These are phyloP conservation scores for Starmerella apis DNA, from an alignment of 805 yeast genomes.

Conservation along the genomic window DNA sequence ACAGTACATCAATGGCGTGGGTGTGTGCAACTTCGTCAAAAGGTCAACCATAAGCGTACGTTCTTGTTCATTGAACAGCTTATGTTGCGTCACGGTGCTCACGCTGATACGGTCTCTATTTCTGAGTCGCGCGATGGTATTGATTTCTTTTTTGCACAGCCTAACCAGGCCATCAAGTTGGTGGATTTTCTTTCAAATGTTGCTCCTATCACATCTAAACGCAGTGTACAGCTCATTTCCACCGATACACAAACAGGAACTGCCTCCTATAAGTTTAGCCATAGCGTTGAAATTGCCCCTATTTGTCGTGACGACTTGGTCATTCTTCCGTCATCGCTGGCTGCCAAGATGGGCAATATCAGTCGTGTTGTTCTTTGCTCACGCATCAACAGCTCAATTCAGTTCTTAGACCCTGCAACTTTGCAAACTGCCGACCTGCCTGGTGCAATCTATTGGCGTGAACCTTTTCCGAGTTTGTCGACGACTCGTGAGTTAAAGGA, in stretches of 20 bases:
- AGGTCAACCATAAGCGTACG: constrained; percentile 89
- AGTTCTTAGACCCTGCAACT: constrained; percentile 71
- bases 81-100: constrained; percentile 83
- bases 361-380: constrained; percentile 73
- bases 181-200: constrained; percentile 74
- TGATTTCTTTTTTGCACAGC: constrained; percentile 77
- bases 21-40: constrained; percentile 90
- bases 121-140: constrained; percentile 84
- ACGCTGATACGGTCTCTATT: constrained; percentile 80
- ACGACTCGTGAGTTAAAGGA: constrained; percentile 58
- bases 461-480: constrained; percentile 62
- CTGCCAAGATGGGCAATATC: constrained; percentile 70
- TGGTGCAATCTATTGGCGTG: constrained; percentile 66
- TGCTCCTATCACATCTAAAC: constrained; percentile 69
- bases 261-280: constrained; percentile 78
- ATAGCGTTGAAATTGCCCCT: constrained; percentile 84
- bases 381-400: constrained; percentile 64
- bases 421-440: constrained; percentile 67
- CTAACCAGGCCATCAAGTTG: constrained; percentile 88
- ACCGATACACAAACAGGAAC: constrained; percentile 83
- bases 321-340: constrained; percentile 69
- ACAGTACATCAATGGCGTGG: constrained; percentile 96
- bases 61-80: constrained; percentile 85
- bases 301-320: constrained; percentile 90
- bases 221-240: constrained; percentile 79